Conservation (phyloP, 441 rosid species). For the Omphalea diandra region DNA sequence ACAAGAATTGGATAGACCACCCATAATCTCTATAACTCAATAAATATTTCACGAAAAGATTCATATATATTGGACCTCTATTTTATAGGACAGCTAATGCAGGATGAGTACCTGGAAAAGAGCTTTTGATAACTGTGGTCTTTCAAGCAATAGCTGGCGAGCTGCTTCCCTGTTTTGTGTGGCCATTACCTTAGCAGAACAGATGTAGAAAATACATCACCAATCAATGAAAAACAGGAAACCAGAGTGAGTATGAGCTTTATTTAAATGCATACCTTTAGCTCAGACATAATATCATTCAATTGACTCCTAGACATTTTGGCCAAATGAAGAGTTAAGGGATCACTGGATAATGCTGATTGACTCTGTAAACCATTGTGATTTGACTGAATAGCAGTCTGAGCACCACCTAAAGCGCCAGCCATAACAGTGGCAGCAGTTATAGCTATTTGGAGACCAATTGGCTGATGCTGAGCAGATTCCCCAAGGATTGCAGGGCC, state of each 20-base stretch:
- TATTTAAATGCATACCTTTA: conserved; percentile 55
- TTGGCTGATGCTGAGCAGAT: conserved; percentile 59
- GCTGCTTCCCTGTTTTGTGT: conserved; percentile 70
- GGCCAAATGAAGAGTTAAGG: conserved; percentile 83
- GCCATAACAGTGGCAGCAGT: conserved; percentile 78
- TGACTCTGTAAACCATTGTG: conserved; percentile 49
- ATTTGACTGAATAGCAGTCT: conserved; percentile 49
- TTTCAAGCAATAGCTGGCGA: conserved; percentile 68
- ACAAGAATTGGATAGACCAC: background rate
- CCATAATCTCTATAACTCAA: background rate
- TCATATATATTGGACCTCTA: background rate
- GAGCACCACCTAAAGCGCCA: conserved; percentile 74
- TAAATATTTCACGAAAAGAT: background rate
- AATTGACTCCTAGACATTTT: conserved; percentile 89
- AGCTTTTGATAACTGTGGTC: conserved; percentile 80
- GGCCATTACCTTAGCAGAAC: conserved; percentile 58
- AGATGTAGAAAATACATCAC: conserved; percentile 14
- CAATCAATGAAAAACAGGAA: conserved; percentile 13
- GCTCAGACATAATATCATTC: conserved; percentile 63
- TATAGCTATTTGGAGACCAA: conserved; percentile 80
- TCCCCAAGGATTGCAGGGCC: conserved; percentile 52
- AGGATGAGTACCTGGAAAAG: conserved; percentile 66
- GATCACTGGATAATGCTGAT: conserved; percentile 65
- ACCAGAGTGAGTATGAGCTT: conserved; percentile 6
- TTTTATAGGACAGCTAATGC: background rate